Evolutionary conservation across 768 basidiomycete species (phyloP), one percentile per base, ranked within the genome.

Genomic region (Leucocoprinus birnbaumii): DNA sequence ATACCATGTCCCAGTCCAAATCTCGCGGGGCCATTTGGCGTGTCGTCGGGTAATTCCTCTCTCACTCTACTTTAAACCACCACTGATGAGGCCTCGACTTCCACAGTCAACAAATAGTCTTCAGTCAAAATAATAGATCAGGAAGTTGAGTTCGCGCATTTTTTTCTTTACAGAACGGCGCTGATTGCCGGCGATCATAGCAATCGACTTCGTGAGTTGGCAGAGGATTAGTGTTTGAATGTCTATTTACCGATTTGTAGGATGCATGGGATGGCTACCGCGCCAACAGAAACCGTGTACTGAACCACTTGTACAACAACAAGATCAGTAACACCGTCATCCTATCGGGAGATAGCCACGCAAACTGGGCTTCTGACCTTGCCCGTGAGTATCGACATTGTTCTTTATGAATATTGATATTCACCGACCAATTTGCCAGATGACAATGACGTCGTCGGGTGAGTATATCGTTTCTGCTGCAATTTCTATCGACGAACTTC

Each of bases 231-330:
- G 5, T 9, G 11, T 11, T 9, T 14, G 13, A 37, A 34, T 11
- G 18, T 34, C 10, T 26, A 47, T 26, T 47, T 22, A 41, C 21
- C 27, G 21, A 41, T 27, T 16, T 6, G 19, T 34, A 80, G 73
- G 82, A 83, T 60, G 78, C 78, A 14, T 83, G 82, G 83, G 79
- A 82, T 55, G 82, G 82, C 0, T 85, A 85, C 61, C 71, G 76
- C n/a, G 75, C 78, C 7, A 82, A 83, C 62, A 72, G 82, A 22
- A 55, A 71, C 24, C 75, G 82, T 19, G 66, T 86, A 10, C 41
- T 55, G 16, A 41, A 78, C 50, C 76, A 80, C 54, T 65, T 85
- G n/a, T 73, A 77, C 60, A 49, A 67, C 25, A 76, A 81, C 60
- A 68, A 71, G 45, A 83, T 85, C 53, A 71, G 68, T 66, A 83